phyloP scores from a whole-genome alignment of 73 alveolate species.

The Stentor coeruleus region DNA sequence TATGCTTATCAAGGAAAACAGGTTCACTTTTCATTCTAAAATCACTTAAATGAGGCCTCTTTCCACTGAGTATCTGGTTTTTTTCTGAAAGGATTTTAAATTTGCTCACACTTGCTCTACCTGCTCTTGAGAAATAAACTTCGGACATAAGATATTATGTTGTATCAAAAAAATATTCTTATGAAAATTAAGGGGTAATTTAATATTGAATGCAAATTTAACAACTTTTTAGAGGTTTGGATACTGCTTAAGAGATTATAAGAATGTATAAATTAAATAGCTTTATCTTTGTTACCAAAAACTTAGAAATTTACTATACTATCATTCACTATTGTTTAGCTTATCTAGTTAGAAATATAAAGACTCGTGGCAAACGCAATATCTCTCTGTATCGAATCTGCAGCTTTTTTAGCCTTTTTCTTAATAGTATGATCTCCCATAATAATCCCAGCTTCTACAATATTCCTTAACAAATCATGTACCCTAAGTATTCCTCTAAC shows the following conservation, averaged over 20 bases:
- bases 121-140: conserved; percentile 9
- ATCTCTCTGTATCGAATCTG: conserved; percentile 64
- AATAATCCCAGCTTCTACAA: conserved; percentile 42
- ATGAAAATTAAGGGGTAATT: neutral
- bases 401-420: conserved; percentile 46
- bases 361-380: conserved; percentile 70
- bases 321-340: no score
- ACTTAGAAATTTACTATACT: no score
- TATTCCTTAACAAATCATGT: conserved; percentile 45
- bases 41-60: neutral
- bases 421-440: conserved; percentile 57
- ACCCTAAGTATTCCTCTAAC: conserved; percentile 57
- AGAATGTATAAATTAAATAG: no score
- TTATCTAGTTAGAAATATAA: conserved; percentile 29
- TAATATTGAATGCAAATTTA: no score
- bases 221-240: no score
- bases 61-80: neutral
- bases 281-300: no score
- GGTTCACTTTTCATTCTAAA: neutral
- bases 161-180: no score
- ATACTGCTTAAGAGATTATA: no score
- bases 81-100: conserved; percentile 2
- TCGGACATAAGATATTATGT: neutral
- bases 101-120: neutral
- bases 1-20: neutral